Conservation (phyloP, 2,329 filamentous ascomycete species). For the Coleophoma eucalyptorum region DNA sequence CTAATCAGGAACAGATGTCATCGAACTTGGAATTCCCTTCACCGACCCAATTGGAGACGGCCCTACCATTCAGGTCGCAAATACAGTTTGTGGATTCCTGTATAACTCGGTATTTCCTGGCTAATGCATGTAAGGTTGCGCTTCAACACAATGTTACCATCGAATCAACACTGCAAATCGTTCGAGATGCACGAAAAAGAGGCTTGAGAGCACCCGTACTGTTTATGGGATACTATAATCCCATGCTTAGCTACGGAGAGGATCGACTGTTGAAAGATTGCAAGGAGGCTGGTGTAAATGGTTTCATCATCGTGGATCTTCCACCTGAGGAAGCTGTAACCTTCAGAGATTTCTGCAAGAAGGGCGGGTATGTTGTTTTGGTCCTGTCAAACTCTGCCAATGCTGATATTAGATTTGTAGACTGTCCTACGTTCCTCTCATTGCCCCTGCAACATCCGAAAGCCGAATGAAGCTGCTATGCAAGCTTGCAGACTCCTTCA, state of each 20-base stretch:
- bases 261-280: constrained; percentile 83
- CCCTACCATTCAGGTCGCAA: constrained; percentile 92
- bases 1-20: constrained; percentile 61
- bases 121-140: constrained; percentile 46
- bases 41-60: constrained; percentile 98
- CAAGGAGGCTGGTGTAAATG: constrained; percentile 81
- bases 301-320: constrained; percentile 94
- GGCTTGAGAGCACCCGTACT: constrained; percentile 81
- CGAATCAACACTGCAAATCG: constrained; percentile 73
- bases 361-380: constrained; percentile 56
- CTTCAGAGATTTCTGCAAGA: constrained; percentile 81
- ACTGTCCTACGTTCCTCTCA: constrained; percentile 94
- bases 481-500: constrained; percentile 95
- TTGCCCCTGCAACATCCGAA: constrained; percentile 90
- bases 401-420: constrained; percentile 32
- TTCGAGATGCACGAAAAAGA: constrained; percentile 71
- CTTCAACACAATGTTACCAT: constrained; percentile 87
- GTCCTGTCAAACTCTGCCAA: no score
- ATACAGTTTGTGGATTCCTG: constrained; percentile 56
- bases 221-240: constrained; percentile 99
- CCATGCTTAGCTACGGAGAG: constrained; percentile 89
- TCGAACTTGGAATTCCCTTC: constrained; percentile 94
- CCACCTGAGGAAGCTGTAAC: constrained; percentile 93
- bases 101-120: no score
- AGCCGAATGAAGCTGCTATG: constrained; percentile 93